Base-by-base conservation (phyloP, 352 stramenopile species). In the Lagenidium giganteum region DNA sequence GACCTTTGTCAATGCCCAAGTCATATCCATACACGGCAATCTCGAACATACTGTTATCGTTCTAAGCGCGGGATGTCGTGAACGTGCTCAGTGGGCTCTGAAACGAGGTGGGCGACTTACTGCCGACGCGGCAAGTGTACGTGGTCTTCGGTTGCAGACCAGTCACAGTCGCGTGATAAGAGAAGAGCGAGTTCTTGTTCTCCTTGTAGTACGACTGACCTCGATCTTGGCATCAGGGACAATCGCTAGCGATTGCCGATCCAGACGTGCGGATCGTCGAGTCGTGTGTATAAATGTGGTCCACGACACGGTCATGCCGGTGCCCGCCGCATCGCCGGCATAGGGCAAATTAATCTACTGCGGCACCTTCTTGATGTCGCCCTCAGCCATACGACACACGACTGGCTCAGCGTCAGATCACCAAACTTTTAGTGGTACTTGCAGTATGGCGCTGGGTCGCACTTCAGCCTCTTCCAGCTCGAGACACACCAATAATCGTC, bases 191-290 rank as follows among this genome's bases (percentile, higher is more conserved):
- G 54, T 83, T 77, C 17, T 66, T 33, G 1, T 51, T 57, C n/a
- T 76, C 70, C 20, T 45, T 54, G 59, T 77, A 84, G 54, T 82
- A 83, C 27, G 65, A 76, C 4, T 13, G 12, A 31, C 34, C 25
- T 54, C 14, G 17, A 62, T 16, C 7, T 8, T 12, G 12, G 47
- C 32, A 13, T 29, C 26, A 7, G 37, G 12, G 21, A 32, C 39
- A 25, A 3, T 18, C 22, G 16, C 34, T 57, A 18, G 43, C 47
- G 14, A 78, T 57, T 35, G 21, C 67, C 68, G 18, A 83, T 36
- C 74, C 74, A 87, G 12, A 84, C 57, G 2, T 44, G 41, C 16
- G 44, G 66, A 50, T 83, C 67, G 0, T 34, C 32, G 28, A 81
- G 57, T 0, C 57, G 18, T 12, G 64, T 54, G 37, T 40, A 55